Conservation (phyloP, 305 asterid species). For the Fraxinus sp. region DNA sequence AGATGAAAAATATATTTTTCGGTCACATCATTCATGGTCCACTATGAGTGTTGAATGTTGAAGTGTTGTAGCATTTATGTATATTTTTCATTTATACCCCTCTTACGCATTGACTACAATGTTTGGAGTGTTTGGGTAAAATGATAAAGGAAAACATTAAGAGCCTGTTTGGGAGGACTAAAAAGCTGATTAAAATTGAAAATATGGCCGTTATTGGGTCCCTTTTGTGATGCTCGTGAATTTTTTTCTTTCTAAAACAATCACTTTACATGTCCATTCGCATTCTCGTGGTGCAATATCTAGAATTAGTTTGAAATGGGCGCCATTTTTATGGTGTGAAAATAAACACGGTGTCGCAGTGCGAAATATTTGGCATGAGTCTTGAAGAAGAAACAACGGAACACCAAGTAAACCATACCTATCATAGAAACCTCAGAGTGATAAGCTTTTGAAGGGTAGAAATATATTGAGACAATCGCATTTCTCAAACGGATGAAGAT, state of each 20-base stretch:
- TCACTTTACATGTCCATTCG: too few species aligned
- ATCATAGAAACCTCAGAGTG: conserved; percentile 74
- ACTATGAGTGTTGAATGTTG: background rate
- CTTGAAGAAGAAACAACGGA: background rate
- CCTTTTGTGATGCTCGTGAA: too few species aligned
- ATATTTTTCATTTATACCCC: background rate
- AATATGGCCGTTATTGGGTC: too few species aligned
- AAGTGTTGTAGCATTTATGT: background rate
- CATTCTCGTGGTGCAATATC: too few species aligned
- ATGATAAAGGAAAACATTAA: background rate
- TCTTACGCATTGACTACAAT: background rate
- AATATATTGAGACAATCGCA: conserved; percentile 67
- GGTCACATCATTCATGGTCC: too few species aligned
- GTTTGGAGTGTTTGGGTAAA: background rate
- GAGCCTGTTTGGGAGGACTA: background rate
- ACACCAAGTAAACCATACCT: conserved; percentile 41
- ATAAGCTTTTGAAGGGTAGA: conserved; percentile 75
- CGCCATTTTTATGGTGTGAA: background rate
- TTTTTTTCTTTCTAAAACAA: too few species aligned
- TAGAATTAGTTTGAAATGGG: too few species aligned
- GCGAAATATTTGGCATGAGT: background rate
- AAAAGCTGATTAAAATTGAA: too few species aligned
- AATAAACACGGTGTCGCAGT: background rate
- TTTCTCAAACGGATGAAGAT: conserved; percentile 77
- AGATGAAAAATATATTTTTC: too few species aligned